Percentiles rank a stretch among this genome's conserved stretches.
These are phyloP conservation scores for Globisporangium paddicum DNA, from an alignment of 352 stramenopile species.

Conservation along the genomic window DNA sequence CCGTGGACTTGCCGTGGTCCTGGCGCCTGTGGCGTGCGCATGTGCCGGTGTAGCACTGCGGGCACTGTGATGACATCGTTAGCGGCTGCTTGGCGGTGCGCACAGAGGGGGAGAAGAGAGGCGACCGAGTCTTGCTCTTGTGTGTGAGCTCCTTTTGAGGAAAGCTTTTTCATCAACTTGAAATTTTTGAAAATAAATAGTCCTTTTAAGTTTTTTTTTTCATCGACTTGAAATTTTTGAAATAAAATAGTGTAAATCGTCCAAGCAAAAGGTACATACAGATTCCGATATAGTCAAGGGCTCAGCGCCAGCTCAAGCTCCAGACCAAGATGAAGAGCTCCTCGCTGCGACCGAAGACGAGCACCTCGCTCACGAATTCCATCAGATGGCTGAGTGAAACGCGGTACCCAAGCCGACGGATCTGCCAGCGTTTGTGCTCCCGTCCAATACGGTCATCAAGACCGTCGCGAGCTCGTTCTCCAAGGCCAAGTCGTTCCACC, in stretches of 20 bases:
- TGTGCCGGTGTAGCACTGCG: slow-evolving; percentile 77
- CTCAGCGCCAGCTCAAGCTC: neutral
- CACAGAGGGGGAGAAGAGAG: too few species aligned
- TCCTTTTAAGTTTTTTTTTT: too few species aligned
- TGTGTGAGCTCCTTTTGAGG: too few species aligned
- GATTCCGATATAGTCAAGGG: too few species aligned
- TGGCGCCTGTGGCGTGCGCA: slow-evolving; percentile 56
- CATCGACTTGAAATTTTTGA: too few species aligned
- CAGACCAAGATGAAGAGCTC: neutral
- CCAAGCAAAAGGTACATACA: too few species aligned
- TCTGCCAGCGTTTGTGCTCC: neutral
- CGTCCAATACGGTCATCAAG: slow-evolving; percentile 1
- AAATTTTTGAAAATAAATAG: too few species aligned
- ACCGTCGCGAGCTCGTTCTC: neutral
- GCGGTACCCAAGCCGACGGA: slow-evolving; percentile 1
- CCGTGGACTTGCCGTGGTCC: slow-evolving; percentile 54
- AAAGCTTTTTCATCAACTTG: too few species aligned
- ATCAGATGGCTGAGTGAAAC: slow-evolving; percentile 9
- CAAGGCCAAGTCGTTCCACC: slow-evolving; percentile 5
- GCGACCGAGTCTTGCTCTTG: too few species aligned
- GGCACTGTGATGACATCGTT: slow-evolving; percentile 63
- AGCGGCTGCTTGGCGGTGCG: too few species aligned
- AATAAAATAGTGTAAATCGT: too few species aligned
- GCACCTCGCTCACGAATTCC: slow-evolving; percentile 15
- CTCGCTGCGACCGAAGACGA: neutral